These are phyloP conservation scores for Saccharomycopsis crataegensis DNA, from an alignment of 1,139 yeast genomes.

Conservation along the genomic window DNA sequence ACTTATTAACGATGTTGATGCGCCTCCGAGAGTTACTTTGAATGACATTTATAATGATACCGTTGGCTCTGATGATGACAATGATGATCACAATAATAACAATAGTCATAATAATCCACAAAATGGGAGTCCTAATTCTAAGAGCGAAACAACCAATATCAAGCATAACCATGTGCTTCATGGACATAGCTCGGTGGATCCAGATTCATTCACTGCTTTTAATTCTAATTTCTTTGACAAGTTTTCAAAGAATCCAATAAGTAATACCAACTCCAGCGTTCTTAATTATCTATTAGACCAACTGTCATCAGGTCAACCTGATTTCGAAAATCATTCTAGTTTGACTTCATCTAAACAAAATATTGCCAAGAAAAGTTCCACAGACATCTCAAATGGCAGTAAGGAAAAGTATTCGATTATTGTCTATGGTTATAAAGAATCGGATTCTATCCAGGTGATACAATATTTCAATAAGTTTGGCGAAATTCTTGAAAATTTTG, in stretches of 20 bases:
- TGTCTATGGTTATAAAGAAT: constrained; percentile 18
- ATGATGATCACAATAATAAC: background rate
- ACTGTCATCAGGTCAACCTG: background rate
- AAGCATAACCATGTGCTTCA: too few relatives aligned
- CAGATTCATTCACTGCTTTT: constrained; percentile 15
- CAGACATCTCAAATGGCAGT: background rate
- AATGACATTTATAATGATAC: constrained; percentile 6
- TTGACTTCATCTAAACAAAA: background rate
- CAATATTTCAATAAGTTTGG: constrained; percentile 19
- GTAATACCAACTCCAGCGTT: background rate
- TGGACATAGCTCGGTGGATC: background rate
- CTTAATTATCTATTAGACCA: background rate
- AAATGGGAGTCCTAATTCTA: background rate
- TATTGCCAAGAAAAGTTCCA: background rate
- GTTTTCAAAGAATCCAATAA: constrained; percentile 11
- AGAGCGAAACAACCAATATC: background rate
- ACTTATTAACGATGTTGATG: constrained; percentile 11
- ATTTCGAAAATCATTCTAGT: background rate
- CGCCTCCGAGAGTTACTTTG: constrained; percentile 16
- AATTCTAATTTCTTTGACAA: constrained; percentile 12
- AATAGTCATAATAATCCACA: background rate
- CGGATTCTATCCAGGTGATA: constrained; percentile 17
- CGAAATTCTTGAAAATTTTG: constrained; percentile 18
- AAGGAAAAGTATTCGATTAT: constrained; percentile 12
- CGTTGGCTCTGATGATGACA: background rate